phyloP scores from a whole-genome alignment of 495 filamentous ascomycete species.

The Aspergillus nanangensis region DNA sequence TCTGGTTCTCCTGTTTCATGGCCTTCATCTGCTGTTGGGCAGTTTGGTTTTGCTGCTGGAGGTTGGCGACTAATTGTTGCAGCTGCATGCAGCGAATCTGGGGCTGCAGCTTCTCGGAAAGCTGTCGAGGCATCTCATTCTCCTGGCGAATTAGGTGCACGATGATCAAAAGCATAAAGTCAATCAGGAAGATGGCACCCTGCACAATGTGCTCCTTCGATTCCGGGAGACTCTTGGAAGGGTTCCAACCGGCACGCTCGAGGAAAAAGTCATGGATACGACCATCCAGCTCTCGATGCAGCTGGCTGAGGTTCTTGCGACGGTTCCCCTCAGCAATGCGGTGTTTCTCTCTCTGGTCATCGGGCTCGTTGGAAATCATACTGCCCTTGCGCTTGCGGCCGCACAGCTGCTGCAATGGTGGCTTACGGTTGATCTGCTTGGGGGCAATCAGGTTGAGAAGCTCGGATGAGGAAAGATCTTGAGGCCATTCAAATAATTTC shows the following conservation, averaged over 20 bases:
- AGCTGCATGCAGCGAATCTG: slow-evolving; percentile 42
- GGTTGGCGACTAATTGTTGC: slow-evolving; percentile 31
- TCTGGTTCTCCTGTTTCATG: slow-evolving; percentile 36
- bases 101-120: slow-evolving; percentile 39
- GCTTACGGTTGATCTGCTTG: slow-evolving; percentile 40
- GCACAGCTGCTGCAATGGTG: slow-evolving; percentile 41
- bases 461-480: slow-evolving; percentile 29
- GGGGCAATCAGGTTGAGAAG: slow-evolving; percentile 37
- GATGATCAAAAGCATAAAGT: slow-evolving; percentile 41
- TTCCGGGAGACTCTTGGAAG: slow-evolving; percentile 38
- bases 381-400: slow-evolving; percentile 45
- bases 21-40: slow-evolving; percentile 33
- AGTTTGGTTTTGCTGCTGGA: slow-evolving; percentile 39
- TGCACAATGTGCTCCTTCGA: slow-evolving; percentile 48
- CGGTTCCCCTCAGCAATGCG: slow-evolving; percentile 44
- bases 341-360: slow-evolving; percentile 45
- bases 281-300: slow-evolving; percentile 38
- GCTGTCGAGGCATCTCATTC: slow-evolving; percentile 34
- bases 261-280: slow-evolving; percentile 42
- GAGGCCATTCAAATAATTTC: slow-evolving; percentile 33
- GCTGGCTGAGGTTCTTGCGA: slow-evolving; percentile 41
- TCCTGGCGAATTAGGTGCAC: slow-evolving; percentile 36
- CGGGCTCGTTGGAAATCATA: slow-evolving; percentile 27
- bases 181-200: slow-evolving; percentile 39
- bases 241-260: slow-evolving; percentile 43